phyloP scores from a whole-genome alignment of 805 yeast genomes.

The Myxozyma sirexii region DNA sequence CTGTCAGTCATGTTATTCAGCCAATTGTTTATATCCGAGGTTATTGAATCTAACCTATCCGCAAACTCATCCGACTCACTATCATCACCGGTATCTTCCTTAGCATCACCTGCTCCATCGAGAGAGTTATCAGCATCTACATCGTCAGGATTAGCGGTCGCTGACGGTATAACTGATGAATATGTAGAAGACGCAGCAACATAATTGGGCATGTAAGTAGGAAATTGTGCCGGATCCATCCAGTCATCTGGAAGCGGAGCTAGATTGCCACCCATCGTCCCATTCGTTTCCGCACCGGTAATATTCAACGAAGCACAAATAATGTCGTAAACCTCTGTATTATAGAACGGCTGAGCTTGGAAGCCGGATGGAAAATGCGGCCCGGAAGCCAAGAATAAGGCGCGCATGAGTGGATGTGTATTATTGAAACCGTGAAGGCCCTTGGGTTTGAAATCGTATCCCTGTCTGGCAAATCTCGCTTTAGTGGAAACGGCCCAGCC shows the following conservation, averaged over 20 bases:
- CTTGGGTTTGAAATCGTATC: slow-evolving; percentile 56
- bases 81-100: not conserved
- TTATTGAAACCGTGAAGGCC: slow-evolving; percentile 90
- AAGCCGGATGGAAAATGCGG: slow-evolving; percentile 62
- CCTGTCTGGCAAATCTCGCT: slow-evolving; percentile 54
- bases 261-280: slow-evolving; percentile 42
- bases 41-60: slow-evolving; percentile 14
- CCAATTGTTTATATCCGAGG: slow-evolving; percentile 21
- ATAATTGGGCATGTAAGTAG: slow-evolving; percentile 8
- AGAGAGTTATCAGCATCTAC: slow-evolving; percentile 4
- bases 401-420: slow-evolving; percentile 77
- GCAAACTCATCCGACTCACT: slow-evolving; percentile 10
- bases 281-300: slow-evolving; percentile 63
- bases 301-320: slow-evolving; percentile 65
- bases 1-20: slow-evolving; percentile 15
- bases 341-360: slow-evolving; percentile 64
- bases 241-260: slow-evolving; percentile 36
- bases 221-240: slow-evolving; percentile 35
- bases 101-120: not conserved
- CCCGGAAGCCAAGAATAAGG: slow-evolving; percentile 76
- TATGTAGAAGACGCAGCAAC: slow-evolving; percentile 1
- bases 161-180: not conserved
- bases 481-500: slow-evolving; percentile 76
- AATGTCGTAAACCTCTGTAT: slow-evolving; percentile 72
- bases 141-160: not conserved